phyloP scores from a whole-genome alignment of 176 grass and related monocot species.

The Musa beccarii region DNA sequence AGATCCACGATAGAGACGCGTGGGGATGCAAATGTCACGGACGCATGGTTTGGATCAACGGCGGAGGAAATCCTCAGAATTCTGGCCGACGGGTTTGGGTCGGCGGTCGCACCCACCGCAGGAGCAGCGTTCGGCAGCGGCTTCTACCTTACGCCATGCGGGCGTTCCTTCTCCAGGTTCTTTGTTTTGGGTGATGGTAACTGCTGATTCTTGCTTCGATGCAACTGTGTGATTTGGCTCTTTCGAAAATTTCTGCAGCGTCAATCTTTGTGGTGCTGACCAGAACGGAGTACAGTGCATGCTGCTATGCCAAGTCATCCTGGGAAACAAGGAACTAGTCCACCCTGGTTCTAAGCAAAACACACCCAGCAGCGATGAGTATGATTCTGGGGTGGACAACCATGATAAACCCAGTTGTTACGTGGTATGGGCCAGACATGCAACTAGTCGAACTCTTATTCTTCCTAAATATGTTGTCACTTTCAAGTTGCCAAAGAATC shows the following conservation, averaged over 20 bases:
- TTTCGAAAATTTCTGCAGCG: conserved; percentile 33
- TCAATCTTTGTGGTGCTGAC: conserved; percentile 86
- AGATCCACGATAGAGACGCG: conserved; percentile 33
- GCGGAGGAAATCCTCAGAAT: conserved; percentile 63
- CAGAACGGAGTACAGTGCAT: conserved; percentile 86
- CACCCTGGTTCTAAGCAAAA: conserved; percentile 37
- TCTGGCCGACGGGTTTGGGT: conserved; percentile 63
- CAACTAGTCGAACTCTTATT: conserved; percentile 27
- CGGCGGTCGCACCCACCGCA: conserved; percentile 27
- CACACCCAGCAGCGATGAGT: conserved; percentile 40
- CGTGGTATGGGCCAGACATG: conserved; percentile 45
- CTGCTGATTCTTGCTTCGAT: conserved; percentile 52
- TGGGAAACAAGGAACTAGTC: conserved; percentile 46
- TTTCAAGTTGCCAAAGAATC: conserved; percentile 57
- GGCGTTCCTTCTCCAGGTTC: background rate
- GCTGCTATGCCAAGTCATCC: conserved; percentile 65
- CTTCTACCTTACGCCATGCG: too few species aligned
- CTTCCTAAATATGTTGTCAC: conserved; percentile 71
- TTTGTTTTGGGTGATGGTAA: conserved; percentile 34
- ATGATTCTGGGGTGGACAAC: conserved; percentile 33
- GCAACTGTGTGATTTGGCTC: conserved; percentile 36
- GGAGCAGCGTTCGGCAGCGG: too few species aligned
- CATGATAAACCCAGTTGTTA: conserved; percentile 55
- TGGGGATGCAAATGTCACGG: conserved; percentile 51
- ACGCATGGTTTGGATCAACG: conserved; percentile 72